Percentiles rank a stretch among this genome's conserved stretches.
Evolutionary conservation across 2,329 filamentous ascomycete genomes (phyloP).

Genomic region (Pleoardoris graminearum): DNA sequence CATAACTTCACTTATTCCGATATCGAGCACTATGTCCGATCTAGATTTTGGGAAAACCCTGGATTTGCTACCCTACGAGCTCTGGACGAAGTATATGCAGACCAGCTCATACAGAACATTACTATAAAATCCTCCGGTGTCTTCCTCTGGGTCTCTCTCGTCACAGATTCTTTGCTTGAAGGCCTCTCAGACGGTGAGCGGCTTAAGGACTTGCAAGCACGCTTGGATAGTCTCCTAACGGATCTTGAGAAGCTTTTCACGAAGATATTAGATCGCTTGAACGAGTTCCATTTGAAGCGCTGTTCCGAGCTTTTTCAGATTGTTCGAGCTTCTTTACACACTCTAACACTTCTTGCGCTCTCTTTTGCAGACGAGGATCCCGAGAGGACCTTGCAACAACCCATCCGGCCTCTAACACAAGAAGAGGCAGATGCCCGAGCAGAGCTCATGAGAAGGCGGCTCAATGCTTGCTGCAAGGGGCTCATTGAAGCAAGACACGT

Average conservation of each 20-base stretch:
- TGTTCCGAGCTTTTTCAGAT: no score
- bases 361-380: no score
- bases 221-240: slow-evolving; percentile 12
- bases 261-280: slow-evolving; percentile 8
- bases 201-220: slow-evolving; percentile 3
- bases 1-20: not conserved
- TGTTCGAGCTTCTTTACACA: no score
- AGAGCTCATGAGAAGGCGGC: no score
- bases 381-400: no score
- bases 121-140: slow-evolving; percentile 7
- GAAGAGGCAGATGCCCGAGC: no score
- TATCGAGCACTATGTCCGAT: not conserved
- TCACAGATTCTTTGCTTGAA: slow-evolving; percentile 2
- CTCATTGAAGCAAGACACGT: no score
- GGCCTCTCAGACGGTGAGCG: slow-evolving; percentile 6
- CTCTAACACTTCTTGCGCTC: no score
- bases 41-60: not conserved
- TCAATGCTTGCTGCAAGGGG: no score
- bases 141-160: slow-evolving; percentile 13
- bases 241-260: slow-evolving; percentile 17
- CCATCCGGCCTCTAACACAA: no score
- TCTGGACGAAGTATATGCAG: not conserved
- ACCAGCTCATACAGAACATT: not conserved
- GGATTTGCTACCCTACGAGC: not conserved
- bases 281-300: no score